Conservation (phyloP, 441 rosid species). For the Adansonia madagascariensis region DNA sequence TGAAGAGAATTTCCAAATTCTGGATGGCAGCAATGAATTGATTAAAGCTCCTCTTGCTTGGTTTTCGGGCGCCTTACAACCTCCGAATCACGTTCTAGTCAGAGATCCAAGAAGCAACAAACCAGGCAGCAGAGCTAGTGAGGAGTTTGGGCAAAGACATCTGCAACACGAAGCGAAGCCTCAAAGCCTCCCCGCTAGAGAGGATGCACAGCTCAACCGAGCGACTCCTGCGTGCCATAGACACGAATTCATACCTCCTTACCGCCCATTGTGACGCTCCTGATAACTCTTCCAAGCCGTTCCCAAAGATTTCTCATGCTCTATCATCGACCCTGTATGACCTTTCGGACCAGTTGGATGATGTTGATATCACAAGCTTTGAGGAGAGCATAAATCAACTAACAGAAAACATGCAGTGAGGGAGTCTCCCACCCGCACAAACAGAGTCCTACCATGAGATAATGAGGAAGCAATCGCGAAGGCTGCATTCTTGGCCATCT, state of each 20-base stretch:
- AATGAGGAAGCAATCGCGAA: conserved; percentile 46
- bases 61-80: conserved; percentile 55
- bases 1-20: not conserved
- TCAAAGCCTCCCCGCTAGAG: conserved; percentile 42
- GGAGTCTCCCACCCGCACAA: conserved; percentile 28
- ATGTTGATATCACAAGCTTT: conserved; percentile 23
- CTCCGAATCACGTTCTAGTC: conserved; percentile 52
- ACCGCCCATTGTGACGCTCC: conserved; percentile 33
- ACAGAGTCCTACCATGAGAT: conserved; percentile 53
- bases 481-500: conserved; percentile 65
- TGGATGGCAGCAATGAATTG: not conserved
- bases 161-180: conserved; percentile 47
- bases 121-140: conserved; percentile 58
- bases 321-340: conserved; percentile 25
- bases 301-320: conserved; percentile 33
- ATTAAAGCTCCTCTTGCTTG: not conserved
- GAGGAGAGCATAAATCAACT: not conserved
- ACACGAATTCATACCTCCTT: conserved; percentile 54
- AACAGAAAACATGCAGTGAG: conserved; percentile 25
- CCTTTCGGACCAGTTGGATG: conserved; percentile 25
- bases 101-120: conserved; percentile 55
- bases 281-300: conserved; percentile 38
- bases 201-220: conserved; percentile 44
- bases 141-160: conserved; percentile 60
- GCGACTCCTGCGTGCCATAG: conserved; percentile 54